phyloP scores from a whole-genome alignment of 768 basidiomycete species.

The Leucosporidium scottii region DNA sequence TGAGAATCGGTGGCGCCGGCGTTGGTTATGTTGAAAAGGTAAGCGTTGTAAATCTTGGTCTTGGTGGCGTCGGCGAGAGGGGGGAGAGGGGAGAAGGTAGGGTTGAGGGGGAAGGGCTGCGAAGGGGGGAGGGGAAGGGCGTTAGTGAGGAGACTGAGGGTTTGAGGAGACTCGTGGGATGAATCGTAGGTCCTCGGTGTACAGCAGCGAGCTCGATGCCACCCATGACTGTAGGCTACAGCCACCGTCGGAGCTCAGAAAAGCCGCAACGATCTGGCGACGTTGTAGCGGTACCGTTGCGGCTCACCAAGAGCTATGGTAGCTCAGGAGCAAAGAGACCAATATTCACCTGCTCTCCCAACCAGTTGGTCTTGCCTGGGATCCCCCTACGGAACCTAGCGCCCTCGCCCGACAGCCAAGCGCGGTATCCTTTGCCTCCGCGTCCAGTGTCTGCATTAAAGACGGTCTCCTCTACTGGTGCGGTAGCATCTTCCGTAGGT shows the following conservation, averaged over 20 bases:
- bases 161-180: too few species aligned
- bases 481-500: background rate
- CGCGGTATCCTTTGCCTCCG: constrained; percentile 16
- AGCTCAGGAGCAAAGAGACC: background rate
- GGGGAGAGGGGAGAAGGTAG: constrained; percentile 68
- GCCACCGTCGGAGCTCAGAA: background rate
- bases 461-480: background rate
- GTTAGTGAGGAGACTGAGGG: background rate
- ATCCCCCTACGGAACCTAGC: constrained; percentile 11
- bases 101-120: constrained; percentile 84
- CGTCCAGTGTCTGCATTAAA: background rate
- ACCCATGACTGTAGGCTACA: background rate
- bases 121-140: background rate
- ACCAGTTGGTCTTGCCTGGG: constrained; percentile 28
- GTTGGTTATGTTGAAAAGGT: constrained; percentile 53
- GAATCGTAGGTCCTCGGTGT: background rate
- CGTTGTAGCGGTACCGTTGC: background rate
- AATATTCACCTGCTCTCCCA: constrained; percentile 29
- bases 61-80: constrained; percentile 63
- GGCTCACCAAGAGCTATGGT: background rate
- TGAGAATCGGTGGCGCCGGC: constrained; percentile 21
- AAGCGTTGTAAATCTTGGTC: constrained; percentile 55
- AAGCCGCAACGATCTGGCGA: background rate
- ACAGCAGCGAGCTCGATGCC: background rate
- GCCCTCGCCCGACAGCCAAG: constrained; percentile 30